These are phyloP conservation scores for Cercospora sesami DNA, from an alignment of 2,329 filamentous ascomycete species.

Conservation along the genomic window DNA sequence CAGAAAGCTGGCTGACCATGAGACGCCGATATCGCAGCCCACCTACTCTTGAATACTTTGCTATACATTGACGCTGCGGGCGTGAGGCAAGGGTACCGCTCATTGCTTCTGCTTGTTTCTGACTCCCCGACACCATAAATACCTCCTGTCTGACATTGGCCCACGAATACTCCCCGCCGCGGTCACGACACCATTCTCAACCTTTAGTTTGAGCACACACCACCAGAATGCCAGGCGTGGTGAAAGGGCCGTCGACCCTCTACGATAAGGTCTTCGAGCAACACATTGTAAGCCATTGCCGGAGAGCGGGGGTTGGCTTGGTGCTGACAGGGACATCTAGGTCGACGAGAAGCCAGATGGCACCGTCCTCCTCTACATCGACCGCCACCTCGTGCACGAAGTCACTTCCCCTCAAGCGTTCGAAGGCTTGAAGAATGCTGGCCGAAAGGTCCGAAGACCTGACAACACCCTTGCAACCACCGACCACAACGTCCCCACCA, in stretches of 20 bases:
- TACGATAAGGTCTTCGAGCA: constrained; percentile 97
- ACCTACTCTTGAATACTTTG: background rate
- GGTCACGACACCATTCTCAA: background rate
- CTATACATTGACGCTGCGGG: constrained; percentile 1
- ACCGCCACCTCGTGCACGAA: constrained; percentile 95
- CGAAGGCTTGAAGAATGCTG: constrained; percentile 88
- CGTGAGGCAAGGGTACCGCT: constrained; percentile 1
- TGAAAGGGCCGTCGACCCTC: constrained; percentile 37
- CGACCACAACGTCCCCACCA: constrained; percentile 95
- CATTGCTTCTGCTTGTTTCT: constrained; percentile 4
- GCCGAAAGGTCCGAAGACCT: constrained; percentile 82
- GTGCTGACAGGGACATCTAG: constrained; percentile 18
- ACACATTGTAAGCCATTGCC: constrained; percentile 63
- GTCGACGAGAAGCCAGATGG: constrained; percentile 92
- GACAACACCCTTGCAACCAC: constrained; percentile 97
- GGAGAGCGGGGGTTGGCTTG: background rate
- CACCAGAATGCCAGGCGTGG: constrained; percentile 35
- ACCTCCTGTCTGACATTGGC: background rate
- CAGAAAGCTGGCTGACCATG: background rate
- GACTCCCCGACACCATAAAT: background rate
- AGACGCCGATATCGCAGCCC: constrained; percentile 9
- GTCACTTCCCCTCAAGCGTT: constrained; percentile 99
- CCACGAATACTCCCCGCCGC: background rate
- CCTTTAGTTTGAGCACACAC: background rate
- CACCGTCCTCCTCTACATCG: constrained; percentile 89